These are phyloP conservation scores for Trametopsis cervina DNA, from an alignment of 768 basidiomycete genomes.

Conservation along the genomic window DNA sequence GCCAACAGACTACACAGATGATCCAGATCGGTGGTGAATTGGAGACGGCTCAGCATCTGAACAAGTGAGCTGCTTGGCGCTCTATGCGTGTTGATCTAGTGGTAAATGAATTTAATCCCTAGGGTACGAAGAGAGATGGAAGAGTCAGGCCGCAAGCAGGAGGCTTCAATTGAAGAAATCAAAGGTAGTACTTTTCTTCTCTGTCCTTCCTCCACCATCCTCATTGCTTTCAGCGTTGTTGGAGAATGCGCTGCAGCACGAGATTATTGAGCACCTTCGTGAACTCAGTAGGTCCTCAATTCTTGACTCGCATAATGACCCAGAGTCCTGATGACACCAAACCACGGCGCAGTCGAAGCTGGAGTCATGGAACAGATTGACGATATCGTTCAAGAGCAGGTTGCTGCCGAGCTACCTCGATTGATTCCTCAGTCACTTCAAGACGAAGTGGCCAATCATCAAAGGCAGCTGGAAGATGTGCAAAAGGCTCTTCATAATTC, in stretches of 20 bases:
- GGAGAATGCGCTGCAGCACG: constrained; percentile 35
- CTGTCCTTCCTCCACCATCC: background rate
- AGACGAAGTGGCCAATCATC: constrained; percentile 38
- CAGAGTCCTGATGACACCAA: constrained; percentile 1
- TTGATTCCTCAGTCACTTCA: constrained; percentile 45
- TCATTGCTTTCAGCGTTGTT: constrained; percentile 33
- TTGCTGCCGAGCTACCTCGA: constrained; percentile 37
- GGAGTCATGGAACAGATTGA: constrained; percentile 44
- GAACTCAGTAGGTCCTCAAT: constrained; percentile 31
- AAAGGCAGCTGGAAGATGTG: constrained; percentile 38
- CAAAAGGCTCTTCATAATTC: constrained; percentile 47
- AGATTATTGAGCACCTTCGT: constrained; percentile 38
- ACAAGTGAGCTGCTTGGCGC: constrained; percentile 27
- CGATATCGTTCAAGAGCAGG: constrained; percentile 41
- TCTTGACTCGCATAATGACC: background rate
- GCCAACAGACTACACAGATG: constrained; percentile 37
- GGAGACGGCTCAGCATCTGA: constrained; percentile 33
- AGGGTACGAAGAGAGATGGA: constrained; percentile 40
- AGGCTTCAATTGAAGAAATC: constrained; percentile 41
- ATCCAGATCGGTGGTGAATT: constrained; percentile 33
- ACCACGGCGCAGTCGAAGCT: constrained; percentile 36
- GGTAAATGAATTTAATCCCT: background rate
- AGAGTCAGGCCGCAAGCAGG: constrained; percentile 36
- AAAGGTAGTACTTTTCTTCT: constrained; percentile 27
- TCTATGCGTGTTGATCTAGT: background rate